Evolutionary conservation across 257 asterid genomes (phyloP).

Genomic region (Oldenlandia corymbosa): DNA sequence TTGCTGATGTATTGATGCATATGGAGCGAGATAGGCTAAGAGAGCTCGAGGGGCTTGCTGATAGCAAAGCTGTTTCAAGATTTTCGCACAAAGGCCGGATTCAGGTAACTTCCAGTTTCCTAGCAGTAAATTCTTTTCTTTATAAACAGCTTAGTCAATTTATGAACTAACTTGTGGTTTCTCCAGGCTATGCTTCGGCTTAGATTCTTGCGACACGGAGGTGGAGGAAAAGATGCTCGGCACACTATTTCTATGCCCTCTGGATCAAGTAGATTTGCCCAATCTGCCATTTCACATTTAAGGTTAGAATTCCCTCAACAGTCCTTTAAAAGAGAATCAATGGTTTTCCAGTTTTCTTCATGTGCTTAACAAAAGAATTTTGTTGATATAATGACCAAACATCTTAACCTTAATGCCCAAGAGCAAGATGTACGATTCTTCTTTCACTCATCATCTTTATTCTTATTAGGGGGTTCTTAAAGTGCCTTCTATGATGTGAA

Average conservation of each 20-base stretch:
- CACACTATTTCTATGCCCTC: constrained; percentile 22
- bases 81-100: constrained; percentile 79
- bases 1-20: constrained; percentile 45
- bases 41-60: constrained; percentile 51
- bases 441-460: background rate
- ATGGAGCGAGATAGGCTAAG: constrained; percentile 51
- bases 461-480: background rate
- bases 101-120: constrained; percentile 38
- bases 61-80: constrained; percentile 49
- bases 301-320: constrained; percentile 31
- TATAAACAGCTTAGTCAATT: background rate
- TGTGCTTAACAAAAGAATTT: background rate
- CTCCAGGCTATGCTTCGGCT: constrained; percentile 61
- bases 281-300: constrained; percentile 25
- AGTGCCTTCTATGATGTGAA: background rate
- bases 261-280: constrained; percentile 27
- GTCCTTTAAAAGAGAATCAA: too few species aligned
- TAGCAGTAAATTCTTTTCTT: background rate
- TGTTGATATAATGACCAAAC: background rate
- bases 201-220: constrained; percentile 50
- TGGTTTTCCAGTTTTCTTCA: background rate
- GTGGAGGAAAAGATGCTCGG: constrained; percentile 37
- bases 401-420: background rate
- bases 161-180: constrained; percentile 2
- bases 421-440: too few species aligned